A percentile compares a stretch with the other conserved stretches of the same genome.
These are phyloP conservation scores for Aquilaria malaccensis DNA, from an alignment of 345 rosid species.

Conservation along the genomic window DNA sequence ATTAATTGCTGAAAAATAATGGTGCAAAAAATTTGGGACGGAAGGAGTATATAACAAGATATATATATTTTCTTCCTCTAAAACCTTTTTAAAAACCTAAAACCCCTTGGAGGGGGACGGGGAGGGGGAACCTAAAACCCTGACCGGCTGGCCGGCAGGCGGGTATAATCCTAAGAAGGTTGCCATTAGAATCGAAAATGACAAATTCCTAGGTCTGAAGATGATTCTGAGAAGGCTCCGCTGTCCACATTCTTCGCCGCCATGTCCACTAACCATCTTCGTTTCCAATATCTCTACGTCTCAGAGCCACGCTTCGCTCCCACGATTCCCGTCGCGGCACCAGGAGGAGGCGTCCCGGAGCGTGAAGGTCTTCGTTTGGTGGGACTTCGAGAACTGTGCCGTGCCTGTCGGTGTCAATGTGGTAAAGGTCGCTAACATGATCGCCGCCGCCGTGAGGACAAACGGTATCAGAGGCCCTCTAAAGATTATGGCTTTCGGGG, in stretches of 20 bases:
- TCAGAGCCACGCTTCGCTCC: constrained; percentile 4
- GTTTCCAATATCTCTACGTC: constrained; percentile 33
- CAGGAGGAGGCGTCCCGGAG: constrained; percentile 40
- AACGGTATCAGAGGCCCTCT: constrained; percentile 80
- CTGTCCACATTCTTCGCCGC: constrained; percentile 1
- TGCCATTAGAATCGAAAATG: no score
- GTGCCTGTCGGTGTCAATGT: constrained; percentile 56
- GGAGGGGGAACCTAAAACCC: no score
- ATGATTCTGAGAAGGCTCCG: neutral
- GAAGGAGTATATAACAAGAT: no score
- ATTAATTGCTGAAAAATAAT: no score
- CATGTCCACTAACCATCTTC: constrained; percentile 19
- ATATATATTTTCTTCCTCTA: no score
- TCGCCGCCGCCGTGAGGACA: constrained; percentile 57
- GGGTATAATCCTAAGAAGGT: no score
- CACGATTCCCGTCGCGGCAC: constrained; percentile 15
- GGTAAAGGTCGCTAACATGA: constrained; percentile 40
- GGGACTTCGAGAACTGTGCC: constrained; percentile 92
- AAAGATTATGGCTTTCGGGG: constrained; percentile 78
- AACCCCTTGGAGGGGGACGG: no score
- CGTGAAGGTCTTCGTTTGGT: constrained; percentile 81
- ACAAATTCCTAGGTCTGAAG: no score
- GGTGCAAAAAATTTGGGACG: no score
- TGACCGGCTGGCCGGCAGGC: no score
- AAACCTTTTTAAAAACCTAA: no score